Conservation (phyloP, 2,329 filamentous ascomycete genomes). For the Alternaria novae-zelandiae region DNA sequence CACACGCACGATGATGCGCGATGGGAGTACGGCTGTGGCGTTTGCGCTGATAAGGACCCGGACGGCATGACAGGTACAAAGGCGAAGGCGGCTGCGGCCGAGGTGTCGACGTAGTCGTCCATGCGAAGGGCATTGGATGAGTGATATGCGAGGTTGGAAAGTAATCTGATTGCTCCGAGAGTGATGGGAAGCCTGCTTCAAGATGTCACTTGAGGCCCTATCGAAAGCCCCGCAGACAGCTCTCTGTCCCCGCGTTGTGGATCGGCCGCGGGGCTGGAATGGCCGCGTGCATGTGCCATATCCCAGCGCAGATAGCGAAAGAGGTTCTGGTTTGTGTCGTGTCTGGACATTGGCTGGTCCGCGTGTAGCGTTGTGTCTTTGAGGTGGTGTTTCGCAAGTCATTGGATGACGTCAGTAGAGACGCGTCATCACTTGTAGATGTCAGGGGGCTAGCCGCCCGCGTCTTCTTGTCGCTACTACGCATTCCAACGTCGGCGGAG, state of each 20-base stretch:
- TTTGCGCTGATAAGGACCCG: neutral
- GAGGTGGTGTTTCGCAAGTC: neutral
- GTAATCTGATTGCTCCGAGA: neutral
- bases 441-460: no score
- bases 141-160: neutral
- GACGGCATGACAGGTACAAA: neutral
- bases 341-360: neutral
- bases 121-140: neutral
- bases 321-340: neutral
- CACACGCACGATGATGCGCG: neutral
- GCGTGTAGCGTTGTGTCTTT: neutral
- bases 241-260: neutral
- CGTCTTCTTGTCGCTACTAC: no score
- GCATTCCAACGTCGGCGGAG: no score
- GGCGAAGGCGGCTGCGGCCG: neutral
- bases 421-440: no score
- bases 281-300: no score
- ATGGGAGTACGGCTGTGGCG: neutral
- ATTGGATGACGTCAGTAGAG: neutral
- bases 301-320: no score
- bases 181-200: neutral
- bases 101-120: neutral
- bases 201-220: neutral
- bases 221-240: neutral
- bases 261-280: neutral